Conservation (phyloP, 225 moss, liverwort and hornwort genomes). For the Polytrichum formosum region DNA sequence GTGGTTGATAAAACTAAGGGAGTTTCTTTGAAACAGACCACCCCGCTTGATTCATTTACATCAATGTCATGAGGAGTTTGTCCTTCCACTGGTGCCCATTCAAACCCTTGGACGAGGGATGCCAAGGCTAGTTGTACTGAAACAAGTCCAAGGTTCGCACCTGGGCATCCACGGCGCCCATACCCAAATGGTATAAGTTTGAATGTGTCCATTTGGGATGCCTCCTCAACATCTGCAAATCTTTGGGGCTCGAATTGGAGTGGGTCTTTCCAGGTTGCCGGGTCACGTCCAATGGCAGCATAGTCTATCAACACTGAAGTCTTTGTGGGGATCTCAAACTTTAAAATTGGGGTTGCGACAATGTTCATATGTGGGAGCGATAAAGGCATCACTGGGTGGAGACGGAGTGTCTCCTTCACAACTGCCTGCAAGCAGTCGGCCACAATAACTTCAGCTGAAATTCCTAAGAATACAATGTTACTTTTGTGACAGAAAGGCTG, state of each 20-base stretch:
- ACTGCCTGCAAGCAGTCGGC: conserved; percentile 32
- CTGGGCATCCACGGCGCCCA: conserved; percentile 55
- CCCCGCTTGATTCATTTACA: conserved; percentile 28
- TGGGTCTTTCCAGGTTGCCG: conserved; percentile 37
- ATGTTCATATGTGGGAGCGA: conserved; percentile 56
- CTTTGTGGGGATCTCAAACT: conserved; percentile 36
- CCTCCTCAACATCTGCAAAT: conserved; percentile 33
- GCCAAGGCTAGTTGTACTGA: conserved; percentile 42
- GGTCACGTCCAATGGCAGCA: conserved; percentile 43
- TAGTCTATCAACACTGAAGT: conserved; percentile 42
- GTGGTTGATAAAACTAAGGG: conserved; percentile 33
- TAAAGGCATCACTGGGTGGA: conserved; percentile 47
- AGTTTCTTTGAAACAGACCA: conserved; percentile 30
- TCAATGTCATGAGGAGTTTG: conserved; percentile 38
- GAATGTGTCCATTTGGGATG: conserved; percentile 38
- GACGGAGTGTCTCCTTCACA: conserved; percentile 54
- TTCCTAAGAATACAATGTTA: too few relatives aligned
- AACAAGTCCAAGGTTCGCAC: conserved; percentile 31
- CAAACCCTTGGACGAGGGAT: conserved; percentile 50
- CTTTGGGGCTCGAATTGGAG: conserved; percentile 39
- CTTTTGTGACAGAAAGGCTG: too few relatives aligned
- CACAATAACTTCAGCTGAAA: neutral
- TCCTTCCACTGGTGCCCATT: conserved; percentile 35
- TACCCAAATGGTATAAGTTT: conserved; percentile 56
- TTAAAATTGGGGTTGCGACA: conserved; percentile 17